Evolutionary conservation across 73 alveolate species (phyloP), one percentile per base, ranked within the genome.

Genomic region (Paramecium sexaurelia): DNA sequence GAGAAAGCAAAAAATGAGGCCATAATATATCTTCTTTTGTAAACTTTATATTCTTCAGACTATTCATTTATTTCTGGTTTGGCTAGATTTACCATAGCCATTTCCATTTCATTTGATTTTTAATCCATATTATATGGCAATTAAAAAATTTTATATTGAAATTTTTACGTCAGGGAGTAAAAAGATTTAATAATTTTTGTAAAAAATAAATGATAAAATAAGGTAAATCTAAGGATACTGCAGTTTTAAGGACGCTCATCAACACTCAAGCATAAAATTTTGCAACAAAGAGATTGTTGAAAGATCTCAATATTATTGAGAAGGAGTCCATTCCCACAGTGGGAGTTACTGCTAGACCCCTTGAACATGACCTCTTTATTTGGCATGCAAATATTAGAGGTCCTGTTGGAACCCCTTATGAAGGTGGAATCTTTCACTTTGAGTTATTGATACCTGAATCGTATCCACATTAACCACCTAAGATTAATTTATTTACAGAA

Each of bases 311-410:
- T 37, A 94, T 93, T 43, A 92, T 95, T 51, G 98, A 95, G 78
- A 92, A 89, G 71, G 57, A 73, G 71, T 61, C 88, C 27, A 91
- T 92, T 66, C 97, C 98, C n/a, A 86, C 95, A 7, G 96, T 95
- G 75, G 98, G 98, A 55, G 98, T 95, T 33, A 84, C 98, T n/a
- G 98, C 98, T 15, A 10, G 97, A 36, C 98, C 97, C 6, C 68
- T 92, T 9, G 96, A 95, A 43, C 89, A 94, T 68, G 93, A 96
- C 61, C 40, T 97, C 56, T 95, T 73, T 95, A 94, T 57, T 9
- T 98, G 99, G 99, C 95, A 91, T 55, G 99, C 96, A 11, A 75
- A 93, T 82, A 56, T 97, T 66, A 90, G 95, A 83, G 99, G 99
- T 15, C 99, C 99, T 3, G 95, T 57, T 56, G 97, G 94, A 43